Conservation (phyloP, 2,329 filamentous ascomycete genomes). For the Aspergillus piperis region DNA sequence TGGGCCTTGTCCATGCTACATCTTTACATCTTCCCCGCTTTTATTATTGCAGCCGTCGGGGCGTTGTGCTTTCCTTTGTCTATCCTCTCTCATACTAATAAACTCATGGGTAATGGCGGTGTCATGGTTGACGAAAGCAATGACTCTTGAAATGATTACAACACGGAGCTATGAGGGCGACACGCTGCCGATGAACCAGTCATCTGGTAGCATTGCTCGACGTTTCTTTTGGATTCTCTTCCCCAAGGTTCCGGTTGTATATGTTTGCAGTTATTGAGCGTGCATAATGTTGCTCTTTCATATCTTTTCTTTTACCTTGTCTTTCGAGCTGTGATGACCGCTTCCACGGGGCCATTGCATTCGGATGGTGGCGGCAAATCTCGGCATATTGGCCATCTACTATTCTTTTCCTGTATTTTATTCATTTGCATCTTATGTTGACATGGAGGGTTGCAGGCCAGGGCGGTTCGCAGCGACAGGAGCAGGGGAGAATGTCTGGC, state of each 20-base stretch:
- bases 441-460: constrained; percentile 1
- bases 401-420: constrained; percentile 6
- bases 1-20: constrained; percentile 8
- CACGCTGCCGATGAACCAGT: not conserved
- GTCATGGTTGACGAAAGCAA: constrained; percentile 42
- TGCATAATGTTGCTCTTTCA: constrained; percentile 33
- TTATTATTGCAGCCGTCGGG: constrained; percentile 1
- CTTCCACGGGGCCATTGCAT: constrained; percentile 10
- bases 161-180: constrained; percentile 16
- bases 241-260: constrained; percentile 32
- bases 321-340: not conserved
- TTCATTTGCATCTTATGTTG: constrained; percentile 3
- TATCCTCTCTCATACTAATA: constrained; percentile 22
- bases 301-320: constrained; percentile 12
- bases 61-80: constrained; percentile 12
- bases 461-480: not conserved
- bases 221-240: constrained; percentile 19
- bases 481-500: not conserved
- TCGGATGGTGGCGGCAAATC: not conserved
- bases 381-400: not conserved
- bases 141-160: constrained; percentile 28
- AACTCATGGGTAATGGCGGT: constrained; percentile 30
- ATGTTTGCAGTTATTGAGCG: constrained; percentile 41
- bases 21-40: constrained; percentile 10
- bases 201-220: constrained; percentile 7